phyloP scores from a whole-genome alignment of 208 protist species.

The Crithidia fasciculata region DNA sequence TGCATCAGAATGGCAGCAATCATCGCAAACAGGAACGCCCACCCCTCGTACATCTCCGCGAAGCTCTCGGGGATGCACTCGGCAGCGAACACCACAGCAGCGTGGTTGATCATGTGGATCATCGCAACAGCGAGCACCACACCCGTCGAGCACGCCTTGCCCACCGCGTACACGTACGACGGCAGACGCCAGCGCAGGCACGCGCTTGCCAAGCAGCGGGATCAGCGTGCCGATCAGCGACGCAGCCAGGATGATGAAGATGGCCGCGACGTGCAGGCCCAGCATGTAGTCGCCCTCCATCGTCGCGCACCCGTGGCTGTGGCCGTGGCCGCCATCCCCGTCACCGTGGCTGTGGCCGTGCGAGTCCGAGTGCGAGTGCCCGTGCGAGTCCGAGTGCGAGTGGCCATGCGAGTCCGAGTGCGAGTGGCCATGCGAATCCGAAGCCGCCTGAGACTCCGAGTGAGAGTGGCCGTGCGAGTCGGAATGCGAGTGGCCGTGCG shows the following conservation, averaged over 20 bases:
- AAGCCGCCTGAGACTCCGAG: no score
- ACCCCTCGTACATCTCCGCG: conserved; percentile 46
- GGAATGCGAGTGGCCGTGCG: not conserved
- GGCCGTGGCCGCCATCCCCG: conserved; percentile 5
- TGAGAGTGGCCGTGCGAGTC: not conserved
- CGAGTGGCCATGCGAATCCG: no score
- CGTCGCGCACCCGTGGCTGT: conserved; percentile 19
- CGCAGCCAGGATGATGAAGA: conserved; percentile 69
- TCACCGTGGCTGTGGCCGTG: not conserved
- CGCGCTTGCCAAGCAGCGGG: conserved; percentile 55
- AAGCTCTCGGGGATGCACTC: conserved; percentile 54
- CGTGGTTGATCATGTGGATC: conserved; percentile 61
- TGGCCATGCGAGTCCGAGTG: no score
- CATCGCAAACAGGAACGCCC: conserved; percentile 61
- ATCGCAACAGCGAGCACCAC: conserved; percentile 62
- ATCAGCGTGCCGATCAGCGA: conserved; percentile 59
- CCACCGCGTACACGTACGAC: conserved; percentile 53
- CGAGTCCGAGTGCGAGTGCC: no score
- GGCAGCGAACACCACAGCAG: conserved; percentile 17
- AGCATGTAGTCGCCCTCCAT: conserved; percentile 45
- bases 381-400: no score
- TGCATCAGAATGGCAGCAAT: conserved; percentile 65
- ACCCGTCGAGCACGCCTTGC: conserved; percentile 55
- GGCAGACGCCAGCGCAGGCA: conserved; percentile 37
- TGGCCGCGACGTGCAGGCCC: conserved; percentile 59